Conservation (phyloP, 805 yeast species). For the Jamesozyma lodderae region DNA sequence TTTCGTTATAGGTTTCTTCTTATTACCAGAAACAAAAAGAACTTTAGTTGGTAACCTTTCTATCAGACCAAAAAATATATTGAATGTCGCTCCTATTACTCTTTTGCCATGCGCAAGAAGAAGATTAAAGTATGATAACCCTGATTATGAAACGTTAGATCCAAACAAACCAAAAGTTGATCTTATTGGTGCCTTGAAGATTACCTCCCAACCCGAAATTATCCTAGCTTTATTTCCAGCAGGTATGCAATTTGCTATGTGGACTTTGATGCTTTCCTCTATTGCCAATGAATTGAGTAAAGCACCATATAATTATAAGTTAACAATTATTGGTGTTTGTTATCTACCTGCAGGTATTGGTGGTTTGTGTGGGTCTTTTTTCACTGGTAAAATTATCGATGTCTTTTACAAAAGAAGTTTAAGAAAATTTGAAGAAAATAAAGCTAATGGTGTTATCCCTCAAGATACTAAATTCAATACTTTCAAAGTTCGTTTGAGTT, state of each 20-base stretch:
- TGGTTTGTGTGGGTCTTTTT: conserved; percentile 52
- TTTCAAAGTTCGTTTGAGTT: conserved; percentile 42
- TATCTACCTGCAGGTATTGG: conserved; percentile 69
- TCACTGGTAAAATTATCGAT: conserved; percentile 50
- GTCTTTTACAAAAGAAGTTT: conserved; percentile 35
- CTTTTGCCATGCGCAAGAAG: conserved; percentile 12
- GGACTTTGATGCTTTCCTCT: conserved; percentile 63
- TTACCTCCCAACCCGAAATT: conserved; percentile 39
- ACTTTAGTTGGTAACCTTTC: conserved; percentile 67
- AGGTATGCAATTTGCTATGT: conserved; percentile 54
- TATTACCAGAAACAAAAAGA: conserved; percentile 69
- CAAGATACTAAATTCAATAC: conserved; percentile 38
- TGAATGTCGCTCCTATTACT: conserved; percentile 41
- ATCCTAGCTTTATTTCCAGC: conserved; percentile 45
- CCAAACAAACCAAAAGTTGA: conserved; percentile 22
- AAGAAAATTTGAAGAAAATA: conserved; percentile 14
- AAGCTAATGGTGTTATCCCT: conserved; percentile 20
- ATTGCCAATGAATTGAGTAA: conserved; percentile 45
- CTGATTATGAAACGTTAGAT: conserved; percentile 25
- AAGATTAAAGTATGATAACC: conserved; percentile 24
- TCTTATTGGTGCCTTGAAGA: conserved; percentile 35
- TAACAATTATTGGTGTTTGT: conserved; percentile 55
- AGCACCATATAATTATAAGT: conserved; percentile 40
- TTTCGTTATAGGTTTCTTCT: conserved; percentile 26
- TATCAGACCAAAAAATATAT: conserved; percentile 37